Conservation (phyloP, 2,329 filamentous ascomycete species). For the Botrytis byssoidea region DNA sequence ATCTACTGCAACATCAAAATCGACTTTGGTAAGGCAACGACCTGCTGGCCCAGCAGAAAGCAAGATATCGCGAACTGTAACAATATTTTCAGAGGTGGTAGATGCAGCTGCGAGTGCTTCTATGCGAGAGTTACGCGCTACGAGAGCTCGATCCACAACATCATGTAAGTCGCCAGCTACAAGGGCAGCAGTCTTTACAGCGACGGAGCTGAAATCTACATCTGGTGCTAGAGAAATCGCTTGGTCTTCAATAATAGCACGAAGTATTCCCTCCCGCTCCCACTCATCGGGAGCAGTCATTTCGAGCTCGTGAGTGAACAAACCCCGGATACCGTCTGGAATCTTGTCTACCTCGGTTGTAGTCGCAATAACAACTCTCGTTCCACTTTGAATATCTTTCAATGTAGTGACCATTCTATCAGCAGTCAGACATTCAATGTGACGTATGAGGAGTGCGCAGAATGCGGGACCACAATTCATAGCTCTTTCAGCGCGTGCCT, state of each 20-base stretch:
- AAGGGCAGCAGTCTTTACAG: slow-evolving; percentile 91
- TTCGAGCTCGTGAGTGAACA: slow-evolving; percentile 95
- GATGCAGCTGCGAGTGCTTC: slow-evolving; percentile 63
- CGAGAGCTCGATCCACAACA: slow-evolving; percentile 84
- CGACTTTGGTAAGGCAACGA: slow-evolving; percentile 73
- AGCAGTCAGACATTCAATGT: slow-evolving; percentile 86
- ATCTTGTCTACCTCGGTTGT: slow-evolving; percentile 95
- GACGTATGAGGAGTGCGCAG: slow-evolving; percentile 81
- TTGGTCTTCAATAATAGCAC: slow-evolving; percentile 71
- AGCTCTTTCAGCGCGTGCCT: slow-evolving; percentile 82
- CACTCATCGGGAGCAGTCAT: slow-evolving; percentile 90
- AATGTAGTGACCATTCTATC: slow-evolving; percentile 86
- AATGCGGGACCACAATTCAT: slow-evolving; percentile 82
- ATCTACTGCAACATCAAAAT: slow-evolving; percentile 92
- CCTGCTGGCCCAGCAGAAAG: slow-evolving; percentile 80
- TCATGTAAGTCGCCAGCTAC: slow-evolving; percentile 94
- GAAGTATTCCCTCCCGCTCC: slow-evolving; percentile 84
- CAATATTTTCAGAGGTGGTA: slow-evolving; percentile 42
- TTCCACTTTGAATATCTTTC: slow-evolving; percentile 77
- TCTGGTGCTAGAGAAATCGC: slow-evolving; percentile 76
- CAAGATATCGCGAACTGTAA: slow-evolving; percentile 80
- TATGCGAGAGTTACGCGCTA: slow-evolving; percentile 73
- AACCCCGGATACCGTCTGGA: slow-evolving; percentile 80
- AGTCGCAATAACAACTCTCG: slow-evolving; percentile 84
- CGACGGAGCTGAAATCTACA: slow-evolving; percentile 80